phyloP scores from a whole-genome alignment of 495 filamentous ascomycete species.

The Astrothelium macrocarpum region DNA sequence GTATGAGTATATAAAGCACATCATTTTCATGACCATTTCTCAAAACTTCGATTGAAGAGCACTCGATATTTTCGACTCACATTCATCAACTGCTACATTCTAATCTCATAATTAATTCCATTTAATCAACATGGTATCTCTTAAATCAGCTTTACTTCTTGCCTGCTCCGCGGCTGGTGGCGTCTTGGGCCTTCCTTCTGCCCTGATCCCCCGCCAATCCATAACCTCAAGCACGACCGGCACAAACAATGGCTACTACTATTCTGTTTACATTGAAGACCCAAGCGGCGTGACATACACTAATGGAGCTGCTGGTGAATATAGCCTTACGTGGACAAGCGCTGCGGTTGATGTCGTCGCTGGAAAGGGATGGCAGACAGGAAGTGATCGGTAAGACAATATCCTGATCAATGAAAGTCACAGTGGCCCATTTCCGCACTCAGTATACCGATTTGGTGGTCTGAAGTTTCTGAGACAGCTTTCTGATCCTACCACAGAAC shows the following conservation, averaged over 20 bases:
- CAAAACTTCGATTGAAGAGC: too few relatives aligned
- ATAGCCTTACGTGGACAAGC: constrained; percentile 22
- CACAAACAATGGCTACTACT: constrained; percentile 25
- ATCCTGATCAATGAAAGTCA: not conserved
- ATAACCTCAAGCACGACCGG: not conserved
- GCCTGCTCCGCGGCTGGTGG: not conserved
- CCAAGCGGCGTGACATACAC: constrained; percentile 20
- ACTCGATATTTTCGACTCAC: not conserved
- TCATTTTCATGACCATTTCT: not conserved
- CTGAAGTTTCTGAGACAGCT: too few relatives aligned
- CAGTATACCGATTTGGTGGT: not conserved
- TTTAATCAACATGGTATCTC: not conserved
- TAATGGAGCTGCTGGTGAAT: constrained; percentile 21
- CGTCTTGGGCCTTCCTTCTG: not conserved
- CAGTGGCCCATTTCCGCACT: not conserved
- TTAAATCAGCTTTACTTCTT: not conserved
- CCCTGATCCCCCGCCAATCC: not conserved
- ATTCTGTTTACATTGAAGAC: constrained; percentile 27
- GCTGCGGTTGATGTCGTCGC: constrained; percentile 22
- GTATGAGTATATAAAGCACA: not conserved
- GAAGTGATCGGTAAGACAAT: constrained; percentile 11
- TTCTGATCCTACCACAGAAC: too few relatives aligned
- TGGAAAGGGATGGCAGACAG: constrained; percentile 28
- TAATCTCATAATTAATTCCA: not conserved
- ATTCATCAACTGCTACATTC: not conserved